Evolutionary conservation across 257 asterid species (phyloP), one percentile per base, ranked within the genome.

Genomic region (Przewalskia tangutica): DNA sequence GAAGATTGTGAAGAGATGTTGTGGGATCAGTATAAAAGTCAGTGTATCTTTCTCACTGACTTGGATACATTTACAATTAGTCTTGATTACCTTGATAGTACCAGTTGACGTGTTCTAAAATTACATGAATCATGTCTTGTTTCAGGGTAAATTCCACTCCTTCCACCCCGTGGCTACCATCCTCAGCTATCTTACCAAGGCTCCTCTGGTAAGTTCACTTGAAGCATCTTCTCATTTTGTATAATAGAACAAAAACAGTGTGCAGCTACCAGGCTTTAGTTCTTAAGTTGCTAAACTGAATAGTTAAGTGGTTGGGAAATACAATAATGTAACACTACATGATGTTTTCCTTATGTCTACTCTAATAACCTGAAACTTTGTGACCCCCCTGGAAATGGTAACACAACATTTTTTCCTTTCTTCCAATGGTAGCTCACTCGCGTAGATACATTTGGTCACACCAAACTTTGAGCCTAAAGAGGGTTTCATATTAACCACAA

Each of bases 121-220:
- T 50, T 20, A 13, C 62, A 1, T 50, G 80, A 23, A 23, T 11
- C 77, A 17, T 27, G 14, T 48, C 23, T 59, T 59, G 36, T 68
- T 88, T 58, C 93, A 96, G 98, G 95, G 86, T 18, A 96, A 96
- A 84, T 94, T 94, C 85, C 98, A 96, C 85, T 87, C 98, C 0
- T 96, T 96, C 93, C 99, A 96, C 87, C 99, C 98, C 0, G 98
- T 96, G 86, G 98, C 99, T n/a, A 91, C 97, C 77, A 92, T 96
- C 83, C 98, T 96, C 68, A 96, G 99, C 85, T 96, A 96, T 88
- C 97, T 96, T 68, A 89, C 91, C 90, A 96, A 96, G 88, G 98
- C 99, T 84, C 99, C 99, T 82, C 95, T 96, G 81, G 99, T 96
- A 86, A 92, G 2, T 23, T 50, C 20, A 48, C 80, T 23, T 50